Percentiles rank a stretch among this genome's conserved stretches.
phyloP scores from a whole-genome alignment of 139 green algal genomes.

The Nannochloris sp. region DNA sequence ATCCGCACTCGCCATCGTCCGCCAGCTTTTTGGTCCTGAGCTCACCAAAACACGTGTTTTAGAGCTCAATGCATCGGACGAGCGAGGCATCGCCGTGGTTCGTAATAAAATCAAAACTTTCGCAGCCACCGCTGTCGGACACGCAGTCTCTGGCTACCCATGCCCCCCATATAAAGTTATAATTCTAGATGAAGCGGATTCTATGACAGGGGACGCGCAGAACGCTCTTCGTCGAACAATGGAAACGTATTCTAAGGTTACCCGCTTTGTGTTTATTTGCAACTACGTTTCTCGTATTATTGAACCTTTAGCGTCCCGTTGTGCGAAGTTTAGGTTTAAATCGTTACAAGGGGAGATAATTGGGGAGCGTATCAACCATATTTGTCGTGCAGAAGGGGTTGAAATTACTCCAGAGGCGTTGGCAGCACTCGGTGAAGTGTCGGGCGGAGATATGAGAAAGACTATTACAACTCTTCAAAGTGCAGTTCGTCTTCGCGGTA shows the following conservation, averaged over 20 bases:
- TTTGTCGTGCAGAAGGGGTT: constrained; percentile 72
- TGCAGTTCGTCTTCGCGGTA: constrained; percentile 42
- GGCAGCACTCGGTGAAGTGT: constrained; percentile 50
- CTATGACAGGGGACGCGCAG: constrained; percentile 91
- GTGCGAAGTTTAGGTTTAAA: constrained; percentile 87
- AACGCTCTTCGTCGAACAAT: constrained; percentile 96
- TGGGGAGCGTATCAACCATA: constrained; percentile 59
- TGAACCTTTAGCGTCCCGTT: constrained; percentile 86
- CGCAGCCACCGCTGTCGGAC: constrained; percentile 69
- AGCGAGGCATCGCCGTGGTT: constrained; percentile 91
- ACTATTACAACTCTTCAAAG: constrained; percentile 89
- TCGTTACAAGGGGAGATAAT: constrained; percentile 50
- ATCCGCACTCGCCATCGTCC: constrained; percentile 87
- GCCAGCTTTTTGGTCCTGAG: constrained; percentile 80
- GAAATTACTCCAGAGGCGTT: constrained; percentile 46
- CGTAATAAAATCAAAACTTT: constrained; percentile 90
- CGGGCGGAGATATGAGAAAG: constrained; percentile 77
- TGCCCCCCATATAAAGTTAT: constrained; percentile 95
- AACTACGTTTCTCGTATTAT: constrained; percentile 99
- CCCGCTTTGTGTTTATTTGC: constrained; percentile 96
- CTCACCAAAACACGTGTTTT: constrained; percentile 79
- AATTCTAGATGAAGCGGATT: constrained; percentile 96
- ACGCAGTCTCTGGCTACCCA: constrained; percentile 65
- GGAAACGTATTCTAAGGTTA: constrained; percentile 90
- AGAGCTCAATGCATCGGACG: constrained; percentile 96